Evolutionary conservation across 345 rosid species (phyloP).

Genomic region (Zanthoxylum bungeanum): DNA sequence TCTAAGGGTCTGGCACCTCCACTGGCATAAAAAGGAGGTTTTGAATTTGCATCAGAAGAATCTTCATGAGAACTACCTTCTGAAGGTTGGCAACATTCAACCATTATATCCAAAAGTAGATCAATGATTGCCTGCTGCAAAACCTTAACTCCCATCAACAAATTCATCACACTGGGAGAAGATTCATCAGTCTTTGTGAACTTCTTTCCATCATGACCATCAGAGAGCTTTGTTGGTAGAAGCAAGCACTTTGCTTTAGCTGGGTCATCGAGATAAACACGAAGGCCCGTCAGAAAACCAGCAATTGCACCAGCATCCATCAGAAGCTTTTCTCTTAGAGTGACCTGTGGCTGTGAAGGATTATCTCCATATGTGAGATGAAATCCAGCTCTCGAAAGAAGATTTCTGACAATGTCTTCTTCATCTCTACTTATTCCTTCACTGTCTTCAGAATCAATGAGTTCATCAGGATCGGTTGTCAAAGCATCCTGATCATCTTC

Average conservation of each 20-base stretch:
- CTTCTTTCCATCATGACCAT: slow-evolving; percentile 73
- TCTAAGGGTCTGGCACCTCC: slow-evolving; percentile 50
- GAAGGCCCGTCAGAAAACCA: slow-evolving; percentile 94
- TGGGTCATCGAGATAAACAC: slow-evolving; percentile 96
- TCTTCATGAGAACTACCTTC: slow-evolving; percentile 62
- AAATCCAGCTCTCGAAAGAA: slow-evolving; percentile 96
- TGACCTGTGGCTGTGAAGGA: slow-evolving; percentile 87
- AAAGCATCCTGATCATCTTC: slow-evolving; percentile 98
- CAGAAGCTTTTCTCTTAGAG: slow-evolving; percentile 84
- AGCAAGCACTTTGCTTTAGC: slow-evolving; percentile 96
- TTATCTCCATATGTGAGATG: slow-evolving; percentile 93
- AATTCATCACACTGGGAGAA: slow-evolving; percentile 97
- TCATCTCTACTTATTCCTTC: slow-evolving; percentile 96
- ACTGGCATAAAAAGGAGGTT: slow-evolving; percentile 45
- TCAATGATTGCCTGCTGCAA: slow-evolving; percentile 99
- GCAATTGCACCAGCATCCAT: slow-evolving; percentile 99
- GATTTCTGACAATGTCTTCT: slow-evolving; percentile 95
- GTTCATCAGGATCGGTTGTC: slow-evolving; percentile 99
- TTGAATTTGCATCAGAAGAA: slow-evolving; percentile 42
- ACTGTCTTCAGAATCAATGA: slow-evolving; percentile 96
- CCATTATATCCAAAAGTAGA: slow-evolving; percentile 93
- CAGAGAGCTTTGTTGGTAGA: slow-evolving; percentile 89
- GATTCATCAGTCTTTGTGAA: slow-evolving; percentile 63
- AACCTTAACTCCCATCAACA: slow-evolving; percentile 98
- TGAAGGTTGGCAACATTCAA: slow-evolving; percentile 96